Base-by-base conservation (phyloP, 2,329 filamentous ascomycete species). In the Colletotrichum godetiae region DNA sequence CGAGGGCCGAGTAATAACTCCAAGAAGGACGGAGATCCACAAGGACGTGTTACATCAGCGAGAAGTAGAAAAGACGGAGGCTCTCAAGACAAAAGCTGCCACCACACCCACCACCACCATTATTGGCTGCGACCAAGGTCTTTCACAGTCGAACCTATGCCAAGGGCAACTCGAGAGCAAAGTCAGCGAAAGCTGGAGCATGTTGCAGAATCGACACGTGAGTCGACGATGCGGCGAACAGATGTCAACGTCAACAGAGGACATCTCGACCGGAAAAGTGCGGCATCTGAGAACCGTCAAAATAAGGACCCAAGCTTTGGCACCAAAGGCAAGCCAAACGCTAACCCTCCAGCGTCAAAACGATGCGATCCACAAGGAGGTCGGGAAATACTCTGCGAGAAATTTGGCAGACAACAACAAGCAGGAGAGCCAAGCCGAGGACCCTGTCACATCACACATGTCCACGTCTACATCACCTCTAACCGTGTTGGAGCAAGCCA, bases 41-140 rank as follows among this genome's bases (percentile, higher is more conserved):
- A 12, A 37, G n/a, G 33, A 13, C 29, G n/a, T 19, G 24, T 22
- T 31, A 24, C 7, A 1, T 35, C 37, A 53, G 12, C 10, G 24
- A n/a, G 49, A n/a, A 15, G 33, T 57, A 37, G 22, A 31, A 56
- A 55, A 56, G 15, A 67, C 19, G n/a, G n/a, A 35, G 59, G 12
- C n/a, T 27, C 15, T 22, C 55, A 76, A 62, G 76, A 75, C 24
- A 49, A 77, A 74, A 77, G 88, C 75, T 90, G 89, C 76, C 76
- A 90, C 71, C 89, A 91, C 79, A 89, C 86, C 75, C 89, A 91
- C 77, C 88, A 91, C 77, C 89, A 91, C 79, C 89, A 91, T 82
- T 91, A 91, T 83, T 91, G 89, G 89, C 74, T 86, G 75, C 82
- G 83, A 69, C 81, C 84, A 49, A 78, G 71, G 24, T 60, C 60